These are phyloP conservation scores for Xylariaceae sp. DNA, from an alignment of 2,329 filamentous ascomycete genomes.

Conservation along the genomic window DNA sequence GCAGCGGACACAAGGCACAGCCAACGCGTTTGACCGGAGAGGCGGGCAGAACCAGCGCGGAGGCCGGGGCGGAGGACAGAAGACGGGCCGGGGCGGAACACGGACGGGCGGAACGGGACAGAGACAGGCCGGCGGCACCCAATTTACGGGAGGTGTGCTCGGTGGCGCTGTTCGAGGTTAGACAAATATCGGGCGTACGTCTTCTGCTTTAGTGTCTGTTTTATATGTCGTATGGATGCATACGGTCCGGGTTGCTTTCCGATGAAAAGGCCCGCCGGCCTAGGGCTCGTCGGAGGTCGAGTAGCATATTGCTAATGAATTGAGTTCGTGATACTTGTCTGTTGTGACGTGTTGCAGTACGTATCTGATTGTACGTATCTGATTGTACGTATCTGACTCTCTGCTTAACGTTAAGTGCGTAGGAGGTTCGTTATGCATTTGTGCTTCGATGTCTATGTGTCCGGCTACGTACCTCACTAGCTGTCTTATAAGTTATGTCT, in stretches of 20 bases:
- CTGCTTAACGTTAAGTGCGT: no score
- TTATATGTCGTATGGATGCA: slow-evolving; percentile 27
- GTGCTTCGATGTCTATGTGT: no score
- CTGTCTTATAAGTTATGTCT: no score
- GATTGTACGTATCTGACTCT: no score
- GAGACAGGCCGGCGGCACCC: slow-evolving; percentile 67
- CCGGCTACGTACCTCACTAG: no score
- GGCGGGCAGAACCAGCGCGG: slow-evolving; percentile 70
- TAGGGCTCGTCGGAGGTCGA: slow-evolving; percentile 22
- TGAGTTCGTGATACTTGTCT: slow-evolving; percentile 8
- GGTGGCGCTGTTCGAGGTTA: slow-evolving; percentile 63
- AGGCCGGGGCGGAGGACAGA: slow-evolving; percentile 50
- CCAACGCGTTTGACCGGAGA: slow-evolving; percentile 92
- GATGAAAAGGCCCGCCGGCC: slow-evolving; percentile 20
- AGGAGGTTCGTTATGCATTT: no score
- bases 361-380: background rate
- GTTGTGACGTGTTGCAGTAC: no score
- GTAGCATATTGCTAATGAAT: slow-evolving; percentile 25
- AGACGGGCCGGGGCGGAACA: slow-evolving; percentile 39
- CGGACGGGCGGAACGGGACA: slow-evolving; percentile 58
- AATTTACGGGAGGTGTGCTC: slow-evolving; percentile 77
- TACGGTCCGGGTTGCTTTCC: slow-evolving; percentile 28
- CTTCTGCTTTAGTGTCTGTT: slow-evolving; percentile 26
- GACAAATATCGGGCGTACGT: slow-evolving; percentile 19
- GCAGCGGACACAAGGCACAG: slow-evolving; percentile 92